Evolutionary conservation across 108 stramenopile species (phyloP), one percentile per base, ranked within the genome.

Genomic region (Skeletonema costatum): DNA sequence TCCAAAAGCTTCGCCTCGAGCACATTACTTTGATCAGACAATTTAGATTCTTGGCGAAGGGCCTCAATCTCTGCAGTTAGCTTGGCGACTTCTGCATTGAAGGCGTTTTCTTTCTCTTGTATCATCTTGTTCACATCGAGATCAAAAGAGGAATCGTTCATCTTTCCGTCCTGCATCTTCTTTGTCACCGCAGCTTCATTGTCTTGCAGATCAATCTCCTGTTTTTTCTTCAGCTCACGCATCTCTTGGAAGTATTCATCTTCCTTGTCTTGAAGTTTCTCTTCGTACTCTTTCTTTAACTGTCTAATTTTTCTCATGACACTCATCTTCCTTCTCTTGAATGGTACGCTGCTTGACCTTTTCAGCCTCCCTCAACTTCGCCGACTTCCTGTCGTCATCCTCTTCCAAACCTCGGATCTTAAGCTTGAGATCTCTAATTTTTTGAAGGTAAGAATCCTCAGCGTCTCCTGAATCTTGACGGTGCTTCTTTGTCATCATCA

Each of bases 311-410:
- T 74, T 74, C 29, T 14, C 32, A 32, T 21, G n/a, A 19, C 29
- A 66, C 14, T 70, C 63, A 60, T 81, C 80, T 36, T 74, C 80
- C 51, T 77, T 77, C 46, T 70, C 76, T 38, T 65, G 62, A 14
- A 77, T 41, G 16, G 70, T 69, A 48, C 63, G 60, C 39, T 66
- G 38, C n/a, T 71, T 69, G 9, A 31, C 19, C 58, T 63, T 70
- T 56, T 77, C 62, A 14, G 70, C 70, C 51, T 77, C 70, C 63
- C 62, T 32, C 0, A 77, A 31, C 46, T 70, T 32, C 8, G 39
- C 42, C 4, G 42, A 65, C 32, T 44, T 30, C 0, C 19, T 36
- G 39, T 73, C 48, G 11, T 68, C 60, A 12, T 61, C 60, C 19
- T 63, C 58, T 60, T 68, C 56, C 42, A 72, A 46, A 17, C 60